These are phyloP conservation scores for Alternaria ethzedia DNA, from an alignment of 2,329 filamentous ascomycete species.

Conservation along the genomic window DNA sequence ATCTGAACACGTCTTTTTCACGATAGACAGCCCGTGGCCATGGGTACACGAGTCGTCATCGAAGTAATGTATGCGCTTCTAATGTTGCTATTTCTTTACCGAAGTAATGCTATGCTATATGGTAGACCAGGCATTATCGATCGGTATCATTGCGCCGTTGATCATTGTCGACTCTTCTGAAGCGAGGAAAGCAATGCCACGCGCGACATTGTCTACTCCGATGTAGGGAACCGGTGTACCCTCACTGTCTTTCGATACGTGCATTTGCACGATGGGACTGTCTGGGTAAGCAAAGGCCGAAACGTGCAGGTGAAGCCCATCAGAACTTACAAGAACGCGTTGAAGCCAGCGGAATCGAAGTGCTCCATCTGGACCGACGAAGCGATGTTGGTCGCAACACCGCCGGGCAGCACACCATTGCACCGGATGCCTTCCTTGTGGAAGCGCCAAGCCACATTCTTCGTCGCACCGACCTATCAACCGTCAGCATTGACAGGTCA, in stretches of 20 bases:
- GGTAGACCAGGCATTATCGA: constrained; percentile 38
- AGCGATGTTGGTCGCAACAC: constrained; percentile 33
- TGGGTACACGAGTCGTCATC: not conserved
- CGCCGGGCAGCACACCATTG: constrained; percentile 55
- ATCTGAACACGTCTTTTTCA: not conserved
- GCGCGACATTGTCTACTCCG: constrained; percentile 29
- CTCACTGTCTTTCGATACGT: constrained; percentile 30
- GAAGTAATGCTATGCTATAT: constrained; percentile 14
- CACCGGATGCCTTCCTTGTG: constrained; percentile 54
- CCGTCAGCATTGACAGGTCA: not conserved
- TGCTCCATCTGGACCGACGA: constrained; percentile 32
- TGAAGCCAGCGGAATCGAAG: constrained; percentile 28
- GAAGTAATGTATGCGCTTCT: not conserved
- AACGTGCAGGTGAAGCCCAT: not conserved
- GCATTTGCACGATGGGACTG: constrained; percentile 30
- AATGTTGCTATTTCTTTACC: not conserved
- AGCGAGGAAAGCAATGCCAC: constrained; percentile 27
- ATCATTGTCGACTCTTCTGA: constrained; percentile 35
- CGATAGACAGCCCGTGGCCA: not conserved
- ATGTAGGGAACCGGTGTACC: constrained; percentile 29
- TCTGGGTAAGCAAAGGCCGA: constrained; percentile 3
- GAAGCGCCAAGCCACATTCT: constrained; percentile 57
- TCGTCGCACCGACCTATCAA: constrained; percentile 52
- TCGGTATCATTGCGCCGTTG: constrained; percentile 24
- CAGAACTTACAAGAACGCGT: constrained; percentile 26